Base-by-base conservation (phyloP, 176 grass and related monocot species). In the Musa itinerans region DNA sequence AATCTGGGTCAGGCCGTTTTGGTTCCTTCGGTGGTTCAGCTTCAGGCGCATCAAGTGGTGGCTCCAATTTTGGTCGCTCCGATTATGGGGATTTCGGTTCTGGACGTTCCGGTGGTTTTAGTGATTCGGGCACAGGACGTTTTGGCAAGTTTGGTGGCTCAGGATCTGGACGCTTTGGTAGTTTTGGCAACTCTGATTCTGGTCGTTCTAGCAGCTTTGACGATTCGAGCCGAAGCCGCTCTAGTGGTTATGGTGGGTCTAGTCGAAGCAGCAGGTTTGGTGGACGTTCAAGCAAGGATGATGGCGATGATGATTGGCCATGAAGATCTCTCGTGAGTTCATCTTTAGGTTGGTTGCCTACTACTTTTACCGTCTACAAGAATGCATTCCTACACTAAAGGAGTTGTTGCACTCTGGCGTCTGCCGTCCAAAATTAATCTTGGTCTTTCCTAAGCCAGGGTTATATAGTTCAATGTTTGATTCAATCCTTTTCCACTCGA, bases 1-100 rank as follows among this genome's bases (percentile, higher is more conserved):
- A 77, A 64, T 52, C 75, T 65, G 49, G 61, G 10, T 25, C 75
- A 24, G 61, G 59, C 13, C 48, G 59, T 21, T 76, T 76, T 57
- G 54, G 22, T 53, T 55, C 53, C 9, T 59, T 74, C 8, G 74
- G 58, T 23, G 34, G 29, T 15, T 64, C 74, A 12, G 9, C 9
- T 50, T 65, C 43, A 14, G 74, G 59, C 10, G 10, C 19, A 51
- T 52, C n/a, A 20, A 20, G 74, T 50, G 9, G 56, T 43, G 34
- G 34, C 34, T 43, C 34, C 34, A 43, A 43, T 29, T 68, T 48
- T 68, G 65, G 65, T 29, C 24, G 26, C 34, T 68, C 27, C 15
- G 24, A 13, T 57, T 76, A 11, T 11, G 20, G 74, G 13, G 34
- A 17, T 11, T 64, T n/a, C 0, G 54, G 58, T 16, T 52, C 54